Evolutionary conservation across 441 rosid species (phyloP).

Genomic region (Breynia disticha): DNA sequence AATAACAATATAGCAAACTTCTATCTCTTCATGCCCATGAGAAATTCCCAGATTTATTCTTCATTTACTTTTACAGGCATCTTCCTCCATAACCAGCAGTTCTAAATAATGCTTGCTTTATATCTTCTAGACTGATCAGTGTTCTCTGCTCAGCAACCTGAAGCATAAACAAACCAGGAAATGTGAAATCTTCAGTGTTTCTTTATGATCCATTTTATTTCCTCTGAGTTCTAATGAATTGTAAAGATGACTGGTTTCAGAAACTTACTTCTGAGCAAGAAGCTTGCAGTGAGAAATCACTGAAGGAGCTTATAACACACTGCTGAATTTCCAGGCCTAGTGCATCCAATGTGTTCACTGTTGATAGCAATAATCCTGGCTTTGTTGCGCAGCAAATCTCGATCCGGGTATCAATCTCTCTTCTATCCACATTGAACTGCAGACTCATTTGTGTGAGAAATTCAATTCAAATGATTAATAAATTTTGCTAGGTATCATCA

Average conservation of each 20-base stretch:
- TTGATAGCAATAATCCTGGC: conserved; percentile 74
- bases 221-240: no score
- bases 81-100: conserved; percentile 92
- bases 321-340: conserved; percentile 90
- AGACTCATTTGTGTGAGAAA: neutral
- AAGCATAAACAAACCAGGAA: neutral
- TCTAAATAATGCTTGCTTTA: conserved; percentile 78
- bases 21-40: conserved; percentile 3
- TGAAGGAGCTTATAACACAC: conserved; percentile 84
- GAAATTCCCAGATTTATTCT: conserved; percentile 14
- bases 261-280: conserved; percentile 70
- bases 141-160: conserved; percentile 48
- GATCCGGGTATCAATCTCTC: conserved; percentile 46
- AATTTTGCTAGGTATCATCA: no score
- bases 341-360: conserved; percentile 69
- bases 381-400: conserved; percentile 72
- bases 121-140: conserved; percentile 49
- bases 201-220: no score
- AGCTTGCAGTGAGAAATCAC: conserved; percentile 89
- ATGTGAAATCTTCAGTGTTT: neutral
- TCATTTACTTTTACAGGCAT: conserved; percentile 29
- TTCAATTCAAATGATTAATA: neutral
- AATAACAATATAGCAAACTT: conserved; percentile 10
- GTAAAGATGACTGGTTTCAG: no score
- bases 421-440: conserved; percentile 71